Evolutionary conservation across 2,329 filamentous ascomycete species (phyloP), one percentile per base, ranked within the genome.

Genomic region (Helotiales sp.): DNA sequence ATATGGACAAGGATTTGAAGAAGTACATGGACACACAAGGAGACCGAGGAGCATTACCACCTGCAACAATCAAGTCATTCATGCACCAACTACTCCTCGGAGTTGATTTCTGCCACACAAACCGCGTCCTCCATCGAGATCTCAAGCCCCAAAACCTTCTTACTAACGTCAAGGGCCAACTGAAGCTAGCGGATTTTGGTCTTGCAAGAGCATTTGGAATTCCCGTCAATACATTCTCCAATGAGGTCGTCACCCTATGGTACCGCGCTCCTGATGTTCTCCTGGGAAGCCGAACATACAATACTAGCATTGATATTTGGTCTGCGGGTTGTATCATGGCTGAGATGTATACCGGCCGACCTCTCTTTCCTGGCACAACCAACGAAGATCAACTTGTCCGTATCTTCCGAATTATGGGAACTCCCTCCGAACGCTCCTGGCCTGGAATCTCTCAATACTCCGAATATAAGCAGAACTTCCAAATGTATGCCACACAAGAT

Each of bases 241-340:
- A 98, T 79, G 95, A 98, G 80, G 95, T 98, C 66, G 95, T 98
- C 50, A 98, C 96, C 0, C 85, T 98, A 20, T 98, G 95, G 95
- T 99, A 99, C 79, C 92, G 96, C 50, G 96, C 96, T 0, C 96
- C 96, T 0, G 96, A 99, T 75, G 96, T 99, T 55, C 86, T 99
- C 61, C 87, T 99, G 54, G 96, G 96, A 61, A 96, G 92, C 75
- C 86, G 96, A 72, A 98, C 96, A 24, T 99, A 99, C 83, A 99
- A 97, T 81, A 99, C 96, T n/a, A 97, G 93, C 81, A 98, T 99
- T 79, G 96, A 99, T 77, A 98, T 99, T 78, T 99, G 96, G 96
- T 97, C 93, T 6, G 96, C 96, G 6, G 96, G 96, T 65, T 99
- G 96, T 80, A 99, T 99, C 84, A 98, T 99, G 96, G 96, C 96